Evolutionary conservation across 2,329 filamentous ascomycete species (phyloP).

Genomic region (Stagonosporopsis cucurbitacearum): DNA sequence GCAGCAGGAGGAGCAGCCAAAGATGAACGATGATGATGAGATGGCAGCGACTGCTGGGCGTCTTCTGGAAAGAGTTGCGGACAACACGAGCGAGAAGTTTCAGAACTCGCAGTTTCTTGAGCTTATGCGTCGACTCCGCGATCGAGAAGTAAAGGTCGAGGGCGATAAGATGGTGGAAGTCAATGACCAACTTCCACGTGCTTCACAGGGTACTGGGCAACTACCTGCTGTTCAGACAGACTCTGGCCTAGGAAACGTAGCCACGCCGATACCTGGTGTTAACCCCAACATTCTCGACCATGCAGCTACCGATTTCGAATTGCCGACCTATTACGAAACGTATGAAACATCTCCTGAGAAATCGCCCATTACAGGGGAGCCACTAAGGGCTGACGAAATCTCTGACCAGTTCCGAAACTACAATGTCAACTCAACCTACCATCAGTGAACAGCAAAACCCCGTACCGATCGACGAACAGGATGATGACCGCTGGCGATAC

Average conservation of each 20-base stretch:
- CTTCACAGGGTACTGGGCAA: background rate
- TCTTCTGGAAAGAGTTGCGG: conserved; percentile 71
- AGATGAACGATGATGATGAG: conserved; percentile 64
- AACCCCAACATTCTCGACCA: conserved; percentile 40
- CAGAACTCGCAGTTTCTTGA: conserved; percentile 77
- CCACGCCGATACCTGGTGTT: conserved; percentile 30
- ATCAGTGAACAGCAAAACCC: conserved; percentile 20
- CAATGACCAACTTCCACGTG: conserved; percentile 27
- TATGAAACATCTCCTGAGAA: conserved; percentile 16
- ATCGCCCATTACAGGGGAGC: conserved; percentile 21
- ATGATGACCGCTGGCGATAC: conserved; percentile 37
- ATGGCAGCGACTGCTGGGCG: conserved; percentile 74
- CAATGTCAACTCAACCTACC: conserved; percentile 30
- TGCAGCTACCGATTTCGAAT: conserved; percentile 39
- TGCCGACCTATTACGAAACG: conserved; percentile 36
- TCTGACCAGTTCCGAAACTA: conserved; percentile 41
- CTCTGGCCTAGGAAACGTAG: conserved; percentile 1
- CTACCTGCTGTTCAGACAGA: background rate
- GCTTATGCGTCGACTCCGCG: conserved; percentile 77
- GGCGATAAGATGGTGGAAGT: conserved; percentile 71
- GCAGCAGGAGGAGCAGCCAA: conserved; percentile 37
- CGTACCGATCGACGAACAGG: conserved; percentile 39
- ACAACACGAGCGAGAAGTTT: conserved; percentile 76
- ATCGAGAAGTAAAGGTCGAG: conserved; percentile 74
- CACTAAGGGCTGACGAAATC: conserved; percentile 36